Conservation (phyloP, 2,329 filamentous ascomycete species). For the Leptographium wingfieldii region DNA sequence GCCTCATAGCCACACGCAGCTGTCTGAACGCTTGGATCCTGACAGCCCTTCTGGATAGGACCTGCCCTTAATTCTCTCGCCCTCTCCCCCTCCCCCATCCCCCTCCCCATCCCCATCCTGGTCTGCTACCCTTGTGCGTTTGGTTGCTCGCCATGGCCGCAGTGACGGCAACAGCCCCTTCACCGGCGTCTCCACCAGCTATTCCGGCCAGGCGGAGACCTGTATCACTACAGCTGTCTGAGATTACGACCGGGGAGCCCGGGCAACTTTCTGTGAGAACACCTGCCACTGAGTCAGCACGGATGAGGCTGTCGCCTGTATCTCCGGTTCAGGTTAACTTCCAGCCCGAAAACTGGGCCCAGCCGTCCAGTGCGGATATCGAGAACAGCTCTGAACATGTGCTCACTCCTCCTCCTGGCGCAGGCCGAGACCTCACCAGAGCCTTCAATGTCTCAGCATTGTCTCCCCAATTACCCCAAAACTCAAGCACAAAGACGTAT, state of each 20-base stretch:
- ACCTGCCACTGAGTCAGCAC: conserved; percentile 23
- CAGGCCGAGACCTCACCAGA: conserved; percentile 20
- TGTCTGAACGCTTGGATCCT: background rate
- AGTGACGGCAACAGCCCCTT: conserved; percentile 16
- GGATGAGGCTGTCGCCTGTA: conserved; percentile 37
- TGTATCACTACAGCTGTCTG: conserved; percentile 21
- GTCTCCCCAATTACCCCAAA: conserved; percentile 23
- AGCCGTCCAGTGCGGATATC: conserved; percentile 39
- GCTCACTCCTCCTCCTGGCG: conserved; percentile 2
- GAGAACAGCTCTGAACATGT: conserved; percentile 21
- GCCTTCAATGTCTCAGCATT: conserved; percentile 24
- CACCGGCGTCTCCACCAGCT: conserved; percentile 14
- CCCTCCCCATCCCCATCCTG: too few relatives aligned
- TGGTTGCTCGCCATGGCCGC: conserved; percentile 18
- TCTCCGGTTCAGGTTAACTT: conserved; percentile 45
- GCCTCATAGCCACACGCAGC: background rate
- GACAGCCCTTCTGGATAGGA: background rate
- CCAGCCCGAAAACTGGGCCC: conserved; percentile 38
- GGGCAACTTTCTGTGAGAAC: conserved; percentile 15
- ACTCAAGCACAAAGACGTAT: conserved; percentile 4
- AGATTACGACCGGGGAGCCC: background rate
- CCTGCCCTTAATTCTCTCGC: background rate
- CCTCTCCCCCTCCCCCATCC: too few relatives aligned
- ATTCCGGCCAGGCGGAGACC: conserved; percentile 22
- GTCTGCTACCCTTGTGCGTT: background rate